Base-by-base conservation (phyloP, 140 eudicot species). In the Cichorium intybus region DNA sequence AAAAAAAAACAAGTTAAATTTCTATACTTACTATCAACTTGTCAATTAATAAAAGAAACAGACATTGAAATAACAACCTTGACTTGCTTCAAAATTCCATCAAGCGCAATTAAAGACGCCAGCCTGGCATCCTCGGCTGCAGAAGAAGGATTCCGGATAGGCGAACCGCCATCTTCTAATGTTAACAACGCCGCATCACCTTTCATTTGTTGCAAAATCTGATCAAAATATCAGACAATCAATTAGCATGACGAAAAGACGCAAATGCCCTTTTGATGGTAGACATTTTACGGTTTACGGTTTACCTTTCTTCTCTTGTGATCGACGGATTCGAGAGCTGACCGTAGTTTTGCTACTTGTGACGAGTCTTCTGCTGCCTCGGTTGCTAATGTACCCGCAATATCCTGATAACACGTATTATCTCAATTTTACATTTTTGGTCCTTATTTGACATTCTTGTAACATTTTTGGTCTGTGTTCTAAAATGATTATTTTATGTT, bases 231-330 rank as follows among this genome's bases (percentile, higher is more conserved):
- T 56, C 52, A 28, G 24, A 70, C 20, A 47, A 1, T 33, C 39
- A 8, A 24, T 61, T 33, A 69, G 61, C 49, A 49, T 10, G 50
- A 24, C 6, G 28, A 18, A 14, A 41, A 33, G 6, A 14, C 4
- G 31, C 12, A 4, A 39, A 1, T 12, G n/a, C n/a, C n/a, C n/a
- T n/a, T n/a, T n/a, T n/a, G n/a, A n/a, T n/a, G n/a, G n/a, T n/a
- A n/a, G n/a, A n/a, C n/a, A n/a, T n/a, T n/a, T n/a, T n/a, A n/a
- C n/a, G n/a, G n/a, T n/a, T n/a, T n/a, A n/a, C n/a, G n/a, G n/a
- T n/a, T 43, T 75, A 85, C 99, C 95, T 88, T 93, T 57, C 97
- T 81, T 84, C 97, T 88, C 93, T 93, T 93, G 82, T 93, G 99
- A 72, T 93, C 97, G 57, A 93, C 95, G 24, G 99, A 93, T 75